Evolutionary conservation across 225 moss, liverwort and hornwort species (phyloP).

Genomic region (Ulota crispa): DNA sequence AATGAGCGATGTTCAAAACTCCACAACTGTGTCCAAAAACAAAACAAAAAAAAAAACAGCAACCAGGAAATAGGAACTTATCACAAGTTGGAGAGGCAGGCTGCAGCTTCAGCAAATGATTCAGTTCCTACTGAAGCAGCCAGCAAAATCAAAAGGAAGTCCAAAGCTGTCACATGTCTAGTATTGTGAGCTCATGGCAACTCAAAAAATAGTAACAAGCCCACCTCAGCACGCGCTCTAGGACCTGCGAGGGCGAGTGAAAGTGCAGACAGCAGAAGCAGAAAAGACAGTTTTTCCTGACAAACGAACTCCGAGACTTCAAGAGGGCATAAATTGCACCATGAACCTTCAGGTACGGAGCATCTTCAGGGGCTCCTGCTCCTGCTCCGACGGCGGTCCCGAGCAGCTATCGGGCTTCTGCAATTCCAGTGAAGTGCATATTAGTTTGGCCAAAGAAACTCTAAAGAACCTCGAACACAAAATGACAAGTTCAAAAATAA

Average conservation of each 20-base stretch:
- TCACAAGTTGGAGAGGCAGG: conserved; percentile 87
- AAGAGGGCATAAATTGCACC: conserved; percentile 44
- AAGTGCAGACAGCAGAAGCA: conserved; percentile 72
- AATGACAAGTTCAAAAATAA: no score
- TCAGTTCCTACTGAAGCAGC: conserved; percentile 82
- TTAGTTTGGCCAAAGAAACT: not conserved
- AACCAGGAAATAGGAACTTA: conserved; percentile 77
- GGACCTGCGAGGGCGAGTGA: conserved; percentile 77
- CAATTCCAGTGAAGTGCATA: not conserved
- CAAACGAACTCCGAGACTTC: conserved; percentile 60
- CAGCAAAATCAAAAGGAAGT: conserved; percentile 74
- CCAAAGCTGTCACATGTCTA: conserved; percentile 72
- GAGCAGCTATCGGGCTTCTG: conserved; percentile 77
- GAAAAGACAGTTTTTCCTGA: conserved; percentile 66
- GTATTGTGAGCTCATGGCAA: conserved; percentile 78
- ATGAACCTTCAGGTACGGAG: conserved; percentile 29
- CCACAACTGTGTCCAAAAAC: conserved; percentile 57
- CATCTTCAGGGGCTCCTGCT: conserved; percentile 81
- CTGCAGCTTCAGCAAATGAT: conserved; percentile 94
- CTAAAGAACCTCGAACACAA: not conserved
- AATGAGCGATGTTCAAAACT: conserved; percentile 50
- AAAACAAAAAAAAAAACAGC: conserved; percentile 63
- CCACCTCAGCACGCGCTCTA: conserved; percentile 94
- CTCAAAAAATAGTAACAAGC: conserved; percentile 79
- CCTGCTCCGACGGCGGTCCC: conserved; percentile 98